Base-by-base conservation (phyloP, 805 yeast genomes). In the Clavispora phyllophila region DNA sequence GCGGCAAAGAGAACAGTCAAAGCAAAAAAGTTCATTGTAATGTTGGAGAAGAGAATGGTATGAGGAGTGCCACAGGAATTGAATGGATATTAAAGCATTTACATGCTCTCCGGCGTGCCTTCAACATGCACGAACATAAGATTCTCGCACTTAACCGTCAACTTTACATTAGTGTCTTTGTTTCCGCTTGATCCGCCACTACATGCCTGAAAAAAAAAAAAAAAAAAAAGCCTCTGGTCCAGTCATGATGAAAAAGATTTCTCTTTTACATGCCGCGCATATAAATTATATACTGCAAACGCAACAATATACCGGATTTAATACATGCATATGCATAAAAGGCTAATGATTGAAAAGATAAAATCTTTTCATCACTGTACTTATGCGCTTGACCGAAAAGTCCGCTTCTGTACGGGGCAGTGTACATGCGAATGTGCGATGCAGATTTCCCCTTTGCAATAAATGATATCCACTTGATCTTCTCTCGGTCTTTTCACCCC, bases 21-120 rank as follows among this genome's bases (percentile, higher is more conserved):
- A 36, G 20, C 13, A 17, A 34, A 4, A 24, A 13, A 41, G 10
- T 34, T 19, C 34, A 38, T 32, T 9, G 9, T 34, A 28, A 20
- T 26, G 8, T n/a, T 13, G n/a, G 36, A 13, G 3, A 9, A 8
- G 14, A 19, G n/a, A 4, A 14, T 7, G 17, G 9, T 3, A 27
- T n/a, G 14, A 6, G 31, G 3, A 27, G 31, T 5, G 23, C 7
- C 23, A 8, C 7, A 22, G 8, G 9, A 27, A 27, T 5, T 5
- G 10, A 10, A 9, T 10, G n/a, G 9, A 25, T 25, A 25, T 25
- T 25, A 12, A 25, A 25, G 27, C 27, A 25, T 25, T 12, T 8
- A 8, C 8, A 8, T 8, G 23, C 23, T 22, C 5, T 18, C 17
- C 13, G 31, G 7, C 18, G 53, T 49, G 54, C 44, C 9, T 34